A percentile compares a stretch with the other conserved stretches of the same genome.
These are phyloP conservation scores for Trichophyton equinum DNA, from an alignment of 2,329 filamentous ascomycete species.

Conservation along the genomic window DNA sequence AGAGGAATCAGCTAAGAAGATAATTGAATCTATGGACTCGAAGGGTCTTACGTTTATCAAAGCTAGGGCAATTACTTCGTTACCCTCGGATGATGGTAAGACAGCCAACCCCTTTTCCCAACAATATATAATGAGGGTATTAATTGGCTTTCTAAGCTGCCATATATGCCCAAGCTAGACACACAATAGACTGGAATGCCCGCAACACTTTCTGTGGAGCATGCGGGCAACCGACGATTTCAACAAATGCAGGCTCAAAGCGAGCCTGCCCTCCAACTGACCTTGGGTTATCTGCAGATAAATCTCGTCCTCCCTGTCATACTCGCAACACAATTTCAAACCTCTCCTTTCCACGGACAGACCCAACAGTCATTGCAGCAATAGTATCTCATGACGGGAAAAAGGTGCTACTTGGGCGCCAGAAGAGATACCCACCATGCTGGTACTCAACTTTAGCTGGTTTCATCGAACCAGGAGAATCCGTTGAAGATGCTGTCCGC, in stretches of 20 bases:
- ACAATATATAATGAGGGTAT: too few relatives aligned
- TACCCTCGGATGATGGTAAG: conserved; percentile 51
- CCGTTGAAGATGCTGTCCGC: conserved; percentile 69
- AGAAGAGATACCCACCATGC: conserved; percentile 66
- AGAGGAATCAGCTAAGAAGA: conserved; percentile 46
- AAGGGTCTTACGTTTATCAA: conserved; percentile 54
- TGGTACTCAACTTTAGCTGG: conserved; percentile 87
- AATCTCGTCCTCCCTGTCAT: conserved; percentile 53
- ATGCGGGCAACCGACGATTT: conserved; percentile 69
- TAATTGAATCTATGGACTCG: conserved; percentile 49
- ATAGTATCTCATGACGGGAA: conserved; percentile 70
- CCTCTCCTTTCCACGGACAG: conserved; percentile 79
- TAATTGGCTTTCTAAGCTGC: conserved; percentile 47
- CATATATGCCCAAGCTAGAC: conserved; percentile 78
- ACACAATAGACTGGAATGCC: conserved; percentile 84
- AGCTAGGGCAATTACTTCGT: conserved; percentile 50
- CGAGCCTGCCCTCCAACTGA: conserved; percentile 35
- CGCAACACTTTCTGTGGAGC: conserved; percentile 85
- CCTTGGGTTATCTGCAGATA: conserved; percentile 22
- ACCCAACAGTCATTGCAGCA: conserved; percentile 91
- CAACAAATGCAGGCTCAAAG: conserved; percentile 34
- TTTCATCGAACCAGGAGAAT: conserved; percentile 76
- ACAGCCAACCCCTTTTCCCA: not conserved
- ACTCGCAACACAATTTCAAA: conserved; percentile 82
- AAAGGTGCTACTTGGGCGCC: conserved; percentile 69